A percentile compares a stretch with the other conserved stretches of the same genome.
phyloP scores from a whole-genome alignment of 1,284 basidiomycete species.

The Moesziomyces globuligerus region DNA sequence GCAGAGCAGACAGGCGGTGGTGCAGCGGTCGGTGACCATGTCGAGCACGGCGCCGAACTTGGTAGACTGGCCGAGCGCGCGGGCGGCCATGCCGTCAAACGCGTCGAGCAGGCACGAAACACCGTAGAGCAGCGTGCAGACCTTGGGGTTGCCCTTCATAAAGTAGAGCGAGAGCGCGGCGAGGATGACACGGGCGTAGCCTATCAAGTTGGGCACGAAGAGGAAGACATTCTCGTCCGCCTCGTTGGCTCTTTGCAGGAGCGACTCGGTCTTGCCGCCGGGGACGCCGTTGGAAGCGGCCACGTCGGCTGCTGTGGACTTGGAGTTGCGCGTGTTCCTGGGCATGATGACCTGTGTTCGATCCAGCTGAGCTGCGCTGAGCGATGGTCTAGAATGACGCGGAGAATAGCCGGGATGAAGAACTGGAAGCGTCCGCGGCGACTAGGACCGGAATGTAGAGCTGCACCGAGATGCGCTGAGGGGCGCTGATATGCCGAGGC shows the following conservation, averaged over 20 bases:
- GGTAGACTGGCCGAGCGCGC: constrained; percentile 83
- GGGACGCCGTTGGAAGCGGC: constrained; percentile 25
- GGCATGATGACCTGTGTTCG: constrained; percentile 17
- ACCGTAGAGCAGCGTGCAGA: constrained; percentile 88
- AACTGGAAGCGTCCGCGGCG: no score
- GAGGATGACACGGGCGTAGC: constrained; percentile 86
- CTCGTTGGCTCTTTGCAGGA: constrained; percentile 41
- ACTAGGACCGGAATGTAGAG: no score
- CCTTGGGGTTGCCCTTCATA: constrained; percentile 84
- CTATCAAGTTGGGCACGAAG: constrained; percentile 96
- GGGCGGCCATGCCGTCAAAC: constrained; percentile 93
- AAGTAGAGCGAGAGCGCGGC: constrained; percentile 89
- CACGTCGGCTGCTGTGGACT: constrained; percentile 31
- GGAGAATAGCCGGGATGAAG: no score
- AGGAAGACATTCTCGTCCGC: constrained; percentile 69
- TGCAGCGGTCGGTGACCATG: constrained; percentile 99
- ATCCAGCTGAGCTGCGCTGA: no score
- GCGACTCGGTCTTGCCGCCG: constrained; percentile 26
- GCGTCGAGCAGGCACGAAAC: constrained; percentile 95
- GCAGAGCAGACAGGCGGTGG: constrained; percentile 92
- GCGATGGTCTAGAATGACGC: no score
- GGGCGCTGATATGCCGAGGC: no score
- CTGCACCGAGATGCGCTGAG: no score
- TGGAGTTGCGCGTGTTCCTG: constrained; percentile 37
- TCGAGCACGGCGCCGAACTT: constrained; percentile 98